Base-by-base conservation (phyloP, 2,329 filamentous ascomycete genomes). In the Colletotrichum limetticola region DNA sequence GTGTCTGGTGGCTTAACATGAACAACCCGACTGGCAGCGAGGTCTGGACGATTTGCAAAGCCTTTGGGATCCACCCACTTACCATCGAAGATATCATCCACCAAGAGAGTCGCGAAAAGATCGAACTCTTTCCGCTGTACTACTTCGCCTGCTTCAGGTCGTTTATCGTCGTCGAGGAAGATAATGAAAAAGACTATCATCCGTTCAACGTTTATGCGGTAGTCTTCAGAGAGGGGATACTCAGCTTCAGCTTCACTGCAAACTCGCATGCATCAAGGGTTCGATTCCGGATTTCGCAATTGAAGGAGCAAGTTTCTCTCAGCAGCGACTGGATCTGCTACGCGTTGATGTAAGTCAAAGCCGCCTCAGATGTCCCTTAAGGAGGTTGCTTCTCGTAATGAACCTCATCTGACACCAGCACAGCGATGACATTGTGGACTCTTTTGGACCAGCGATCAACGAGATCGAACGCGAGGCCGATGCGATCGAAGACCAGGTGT, bases 311-410 rank as follows among this genome's bases (percentile, higher is more conserved):
- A 79, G 93, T 98, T 77, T 92, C 95, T 74, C 88, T 99, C 55
- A 97, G 95, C 80, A 95, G 95, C 77, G 97, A 99, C 83, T 99
- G 97, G 95, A 97, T 98, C 78, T 99, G 97, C 86, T 99, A 99
- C 81, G 97, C 97, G 52, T 89, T 99, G 79, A 98, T 98, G 92
- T 94, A 86, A 87, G 92, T 85, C 63, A 14, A 28, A 35, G 11
- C 32, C 4, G 32, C 32, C 32, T 5, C 4, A 5, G 11, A 2
- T 35, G 32, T 35, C 11, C 32, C 32, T 35, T 4, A 0, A 35
- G 32, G 32, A 35, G 11, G 11, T 2, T 2, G 9, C 32, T 35
- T 12, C 32, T 5, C 5, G 32, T 35, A 35, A 35, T 12, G 4
- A 35, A 52, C 8, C 19, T 26, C 22, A 22, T 28, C 61, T 76